Percentiles rank a stretch among this genome's conserved stretches.
phyloP scores from a whole-genome alignment of 2,329 filamentous ascomycete species.

The Alternaria panax region DNA sequence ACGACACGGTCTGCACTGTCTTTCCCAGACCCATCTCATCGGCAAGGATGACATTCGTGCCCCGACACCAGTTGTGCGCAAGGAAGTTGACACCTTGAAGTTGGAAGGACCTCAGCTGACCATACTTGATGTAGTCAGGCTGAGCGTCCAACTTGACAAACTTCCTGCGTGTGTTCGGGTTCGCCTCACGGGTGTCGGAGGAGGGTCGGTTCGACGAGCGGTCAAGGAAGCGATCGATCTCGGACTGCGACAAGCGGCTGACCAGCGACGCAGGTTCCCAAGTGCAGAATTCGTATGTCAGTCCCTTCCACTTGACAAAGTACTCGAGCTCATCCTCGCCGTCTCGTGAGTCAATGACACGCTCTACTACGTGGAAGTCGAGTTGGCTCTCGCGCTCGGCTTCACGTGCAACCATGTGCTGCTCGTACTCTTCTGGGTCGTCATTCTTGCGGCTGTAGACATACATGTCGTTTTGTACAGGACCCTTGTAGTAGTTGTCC shows the following conservation, averaged over 20 bases:
- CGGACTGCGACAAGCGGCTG: conserved; percentile 79
- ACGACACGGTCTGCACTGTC: conserved; percentile 95
- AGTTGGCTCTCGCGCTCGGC: conserved; percentile 85
- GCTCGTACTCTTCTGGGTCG: conserved; percentile 84
- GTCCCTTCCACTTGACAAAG: conserved; percentile 94
- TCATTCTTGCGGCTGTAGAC: conserved; percentile 63
- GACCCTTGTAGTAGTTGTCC: conserved; percentile 92
- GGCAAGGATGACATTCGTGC: conserved; percentile 94
- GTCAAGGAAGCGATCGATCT: conserved; percentile 91
- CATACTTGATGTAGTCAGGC: conserved; percentile 82
- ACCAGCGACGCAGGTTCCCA: conserved; percentile 85
- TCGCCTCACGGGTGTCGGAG: conserved; percentile 81
- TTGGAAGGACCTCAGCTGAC: conserved; percentile 90
- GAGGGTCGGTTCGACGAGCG: conserved; percentile 80
- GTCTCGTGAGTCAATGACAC: conserved; percentile 84
- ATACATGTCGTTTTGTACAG: conserved; percentile 79
- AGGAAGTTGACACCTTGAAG: conserved; percentile 94
- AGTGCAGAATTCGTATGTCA: conserved; percentile 92
- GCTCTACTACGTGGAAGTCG: conserved; percentile 91
- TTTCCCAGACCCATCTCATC: conserved; percentile 99
- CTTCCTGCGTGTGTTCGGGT: conserved; percentile 69
- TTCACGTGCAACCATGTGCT: conserved; percentile 94
- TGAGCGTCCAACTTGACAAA: conserved; percentile 72
- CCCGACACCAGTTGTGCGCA: conserved; percentile 92
- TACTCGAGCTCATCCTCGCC: conserved; percentile 86